Evolutionary conservation across 2,329 filamentous ascomycete genomes (phyloP).

Genomic region (Elsinoe necatrix): DNA sequence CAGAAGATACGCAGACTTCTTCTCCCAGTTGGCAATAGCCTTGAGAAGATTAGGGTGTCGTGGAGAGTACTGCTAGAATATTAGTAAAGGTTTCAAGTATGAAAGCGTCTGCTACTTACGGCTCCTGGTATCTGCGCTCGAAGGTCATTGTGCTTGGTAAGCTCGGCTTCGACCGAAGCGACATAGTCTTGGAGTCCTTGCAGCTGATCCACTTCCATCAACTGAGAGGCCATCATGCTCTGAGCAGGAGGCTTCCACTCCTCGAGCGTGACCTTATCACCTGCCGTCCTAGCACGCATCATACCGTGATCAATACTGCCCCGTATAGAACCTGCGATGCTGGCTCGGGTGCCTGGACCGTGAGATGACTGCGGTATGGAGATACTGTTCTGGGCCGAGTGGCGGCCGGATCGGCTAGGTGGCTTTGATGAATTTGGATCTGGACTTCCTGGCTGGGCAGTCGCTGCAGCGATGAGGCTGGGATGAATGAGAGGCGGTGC

Average conservation of each 20-base stretch:
- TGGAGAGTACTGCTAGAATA: slow-evolving; percentile 57
- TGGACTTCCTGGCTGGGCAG: slow-evolving; percentile 18
- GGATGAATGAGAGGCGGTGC: slow-evolving; percentile 39
- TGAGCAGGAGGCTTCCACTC: slow-evolving; percentile 87
- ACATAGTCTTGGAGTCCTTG: slow-evolving; percentile 69
- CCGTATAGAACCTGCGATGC: slow-evolving; percentile 45
- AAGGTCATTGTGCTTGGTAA: slow-evolving; percentile 80
- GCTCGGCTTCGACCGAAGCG: slow-evolving; percentile 72
- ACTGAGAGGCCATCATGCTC: slow-evolving; percentile 74
- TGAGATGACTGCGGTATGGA: slow-evolving; percentile 13
- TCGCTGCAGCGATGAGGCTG: slow-evolving; percentile 28
- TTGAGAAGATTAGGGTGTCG: slow-evolving; percentile 70
- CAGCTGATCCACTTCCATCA: slow-evolving; percentile 74
- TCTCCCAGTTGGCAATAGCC: slow-evolving; percentile 95
- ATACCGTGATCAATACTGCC: slow-evolving; percentile 50
- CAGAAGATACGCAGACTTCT: slow-evolving; percentile 84
- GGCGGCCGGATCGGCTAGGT: neutral
- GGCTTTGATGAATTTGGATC: slow-evolving; percentile 27
- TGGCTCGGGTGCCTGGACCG: slow-evolving; percentile 22
- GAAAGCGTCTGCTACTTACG: slow-evolving; percentile 34
- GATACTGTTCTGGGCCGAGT: slow-evolving; percentile 20
- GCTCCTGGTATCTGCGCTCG: slow-evolving; percentile 80
- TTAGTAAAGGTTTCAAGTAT: slow-evolving; percentile 15
- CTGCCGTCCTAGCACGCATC: slow-evolving; percentile 60
- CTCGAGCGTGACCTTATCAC: slow-evolving; percentile 72